Conservation (phyloP, 768 basidiomycete species). For the Psilocybe azurescens region DNA sequence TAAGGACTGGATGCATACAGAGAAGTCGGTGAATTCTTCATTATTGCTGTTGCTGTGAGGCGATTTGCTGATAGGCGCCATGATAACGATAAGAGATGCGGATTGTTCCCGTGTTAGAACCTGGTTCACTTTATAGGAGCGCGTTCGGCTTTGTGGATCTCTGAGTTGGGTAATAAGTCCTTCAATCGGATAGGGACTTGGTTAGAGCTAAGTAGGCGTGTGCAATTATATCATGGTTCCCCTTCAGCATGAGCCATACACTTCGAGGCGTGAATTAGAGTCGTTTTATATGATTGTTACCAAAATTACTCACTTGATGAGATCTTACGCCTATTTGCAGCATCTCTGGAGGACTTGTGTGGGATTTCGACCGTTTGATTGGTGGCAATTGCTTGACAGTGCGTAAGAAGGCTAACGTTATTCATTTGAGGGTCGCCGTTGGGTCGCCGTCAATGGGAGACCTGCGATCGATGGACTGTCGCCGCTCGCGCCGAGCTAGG, state of each 20-base stretch:
- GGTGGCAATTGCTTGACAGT: neutral
- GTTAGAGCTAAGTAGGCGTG: neutral
- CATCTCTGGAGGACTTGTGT: neutral
- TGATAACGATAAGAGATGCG: neutral
- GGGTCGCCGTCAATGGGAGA: neutral
- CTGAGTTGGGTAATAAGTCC: too few relatives aligned
- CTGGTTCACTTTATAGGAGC: too few relatives aligned
- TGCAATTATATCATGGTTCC: neutral
- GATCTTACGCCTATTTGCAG: neutral
- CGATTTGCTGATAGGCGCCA: neutral
- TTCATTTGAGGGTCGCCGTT: too few relatives aligned
- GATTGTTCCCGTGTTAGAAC: neutral
- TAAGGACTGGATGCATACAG: neutral
- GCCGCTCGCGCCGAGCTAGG: too few relatives aligned
- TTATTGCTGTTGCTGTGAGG: too few relatives aligned
- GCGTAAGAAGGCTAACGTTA: neutral
- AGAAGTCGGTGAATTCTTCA: neutral
- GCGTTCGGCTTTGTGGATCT: too few relatives aligned
- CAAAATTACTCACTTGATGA: neutral
- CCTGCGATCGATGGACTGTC: too few relatives aligned
- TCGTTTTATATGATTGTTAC: neutral
- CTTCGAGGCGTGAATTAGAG: conserved; percentile 1
- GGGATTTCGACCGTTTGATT: neutral
- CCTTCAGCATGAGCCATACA: neutral
- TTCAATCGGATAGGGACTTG: neutral